A percentile compares a stretch with the other conserved stretches of the same genome.
Evolutionary conservation across 805 yeast species (phyloP).

Genomic region (Candida suzukii): DNA sequence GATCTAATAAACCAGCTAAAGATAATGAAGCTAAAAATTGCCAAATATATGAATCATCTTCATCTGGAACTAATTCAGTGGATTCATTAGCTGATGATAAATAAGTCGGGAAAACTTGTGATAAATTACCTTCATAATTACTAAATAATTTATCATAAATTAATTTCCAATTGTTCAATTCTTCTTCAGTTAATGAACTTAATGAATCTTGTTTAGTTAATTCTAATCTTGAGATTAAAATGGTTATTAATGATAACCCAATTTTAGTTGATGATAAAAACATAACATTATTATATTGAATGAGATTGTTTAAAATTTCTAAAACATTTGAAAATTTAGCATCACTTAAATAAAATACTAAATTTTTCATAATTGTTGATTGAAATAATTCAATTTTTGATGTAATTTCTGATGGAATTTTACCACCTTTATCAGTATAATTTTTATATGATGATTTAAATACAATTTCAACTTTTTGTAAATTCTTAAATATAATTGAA

Average conservation of each 20-base stretch:
- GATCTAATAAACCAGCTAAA: conserved; percentile 81
- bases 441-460: conserved; percentile 73
- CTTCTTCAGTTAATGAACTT: conserved; percentile 41
- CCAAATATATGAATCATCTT: conserved; percentile 88
- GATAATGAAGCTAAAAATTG: conserved; percentile 94
- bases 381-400: conserved; percentile 74
- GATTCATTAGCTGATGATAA: conserved; percentile 23
- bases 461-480: conserved; percentile 73
- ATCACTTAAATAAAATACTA: conserved; percentile 79
- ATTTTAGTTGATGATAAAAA: conserved; percentile 65
- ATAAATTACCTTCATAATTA: conserved; percentile 68
- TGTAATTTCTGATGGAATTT: conserved; percentile 44
- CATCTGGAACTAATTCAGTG: conserved; percentile 28
- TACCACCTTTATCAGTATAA: conserved; percentile 38
- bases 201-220: conserved; percentile 76
- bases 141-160: conserved; percentile 80
- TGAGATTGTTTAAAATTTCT: conserved; percentile 62
- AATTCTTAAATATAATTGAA: conserved; percentile 70
- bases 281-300: conserved; percentile 64
- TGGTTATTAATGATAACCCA: conserved; percentile 82
- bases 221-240: conserved; percentile 88
- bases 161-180: conserved; percentile 63
- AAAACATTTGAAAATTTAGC: conserved; percentile 74
- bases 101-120: conserved; percentile 75
- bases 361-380: conserved; percentile 71